A percentile compares a stretch with the other conserved stretches of the same genome.
phyloP scores from a whole-genome alignment of 208 protist species.

The Crithidia mellificae region DNA sequence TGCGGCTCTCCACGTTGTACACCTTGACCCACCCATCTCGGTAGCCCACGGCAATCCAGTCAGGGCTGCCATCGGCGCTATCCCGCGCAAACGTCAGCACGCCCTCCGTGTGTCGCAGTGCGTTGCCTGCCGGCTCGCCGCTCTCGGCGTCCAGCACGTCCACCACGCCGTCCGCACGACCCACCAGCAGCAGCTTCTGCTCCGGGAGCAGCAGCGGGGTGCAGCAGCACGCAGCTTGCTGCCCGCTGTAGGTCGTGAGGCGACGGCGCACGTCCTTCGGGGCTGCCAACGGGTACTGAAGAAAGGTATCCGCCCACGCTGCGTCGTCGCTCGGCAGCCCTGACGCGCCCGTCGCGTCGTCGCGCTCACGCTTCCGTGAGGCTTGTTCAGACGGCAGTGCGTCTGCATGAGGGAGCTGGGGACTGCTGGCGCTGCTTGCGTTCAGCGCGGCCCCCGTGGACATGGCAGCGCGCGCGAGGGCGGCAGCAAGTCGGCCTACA shows the following conservation, averaged over 20 bases:
- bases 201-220: constrained; percentile 14
- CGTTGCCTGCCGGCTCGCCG: constrained; percentile 27
- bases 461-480: constrained; percentile 30
- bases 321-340: background rate
- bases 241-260: constrained; percentile 37
- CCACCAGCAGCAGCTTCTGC: constrained; percentile 44
- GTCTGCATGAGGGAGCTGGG: background rate
- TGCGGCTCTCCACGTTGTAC: constrained; percentile 65
- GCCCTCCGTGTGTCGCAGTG: constrained; percentile 56
- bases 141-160: constrained; percentile 50
- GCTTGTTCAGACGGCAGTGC: background rate
- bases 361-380: constrained; percentile 21
- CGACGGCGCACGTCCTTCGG: constrained; percentile 35
- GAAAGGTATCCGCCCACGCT: constrained; percentile 34
- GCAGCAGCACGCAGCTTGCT: constrained; percentile 38
- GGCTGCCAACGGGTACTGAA: constrained; percentile 37
- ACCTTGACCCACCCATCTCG: constrained; percentile 83
- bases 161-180: constrained; percentile 60
- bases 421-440: background rate
- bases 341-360: background rate
- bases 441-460: background rate
- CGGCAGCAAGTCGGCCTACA: constrained; percentile 48
- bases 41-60: constrained; percentile 80
- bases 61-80: constrained; percentile 17
- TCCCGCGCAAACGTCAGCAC: constrained; percentile 52